Percentiles rank a stretch among this genome's conserved stretches.
Conservation (phyloP, 495 filamentous ascomycete species). For the Tuber borchii region DNA sequence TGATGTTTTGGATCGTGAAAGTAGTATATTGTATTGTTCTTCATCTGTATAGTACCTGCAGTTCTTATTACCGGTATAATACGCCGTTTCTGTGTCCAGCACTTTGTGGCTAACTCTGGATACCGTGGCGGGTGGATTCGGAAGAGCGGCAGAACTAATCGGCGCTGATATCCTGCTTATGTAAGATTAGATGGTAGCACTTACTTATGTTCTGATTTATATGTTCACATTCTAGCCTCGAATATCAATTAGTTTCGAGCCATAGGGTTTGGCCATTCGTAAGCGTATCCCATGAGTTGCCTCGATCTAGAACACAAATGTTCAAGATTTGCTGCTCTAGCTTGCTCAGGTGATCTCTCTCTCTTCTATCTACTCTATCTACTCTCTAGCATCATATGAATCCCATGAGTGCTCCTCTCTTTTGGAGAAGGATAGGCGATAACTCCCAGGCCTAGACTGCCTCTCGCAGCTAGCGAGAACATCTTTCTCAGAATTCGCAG, state of each 20-base stretch:
- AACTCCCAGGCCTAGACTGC: background rate
- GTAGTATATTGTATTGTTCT: too few relatives aligned
- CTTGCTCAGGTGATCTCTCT: background rate
- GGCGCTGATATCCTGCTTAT: background rate
- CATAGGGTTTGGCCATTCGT: background rate
- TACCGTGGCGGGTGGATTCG: background rate
- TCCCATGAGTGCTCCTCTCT: background rate
- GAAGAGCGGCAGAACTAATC: background rate
- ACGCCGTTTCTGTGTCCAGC: too few relatives aligned
- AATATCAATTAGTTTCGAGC: background rate
- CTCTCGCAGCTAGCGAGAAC: too few relatives aligned
- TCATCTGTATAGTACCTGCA: too few relatives aligned
- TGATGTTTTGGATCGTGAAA: too few relatives aligned
- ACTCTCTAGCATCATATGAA: too few relatives aligned
- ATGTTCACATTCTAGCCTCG: too few relatives aligned
- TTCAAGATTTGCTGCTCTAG: background rate
- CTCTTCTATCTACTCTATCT: background rate
- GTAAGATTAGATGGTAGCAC: background rate
- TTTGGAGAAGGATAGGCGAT: background rate
- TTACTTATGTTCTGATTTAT: too few relatives aligned
- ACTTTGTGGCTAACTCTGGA: background rate
- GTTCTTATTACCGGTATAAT: too few relatives aligned
- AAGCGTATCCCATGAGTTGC: background rate
- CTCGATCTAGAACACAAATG: background rate
- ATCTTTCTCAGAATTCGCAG: too few relatives aligned